Evolutionary conservation across 116 monocot genomes (phyloP).

Genomic region (Papilionanthe hybrid): DNA sequence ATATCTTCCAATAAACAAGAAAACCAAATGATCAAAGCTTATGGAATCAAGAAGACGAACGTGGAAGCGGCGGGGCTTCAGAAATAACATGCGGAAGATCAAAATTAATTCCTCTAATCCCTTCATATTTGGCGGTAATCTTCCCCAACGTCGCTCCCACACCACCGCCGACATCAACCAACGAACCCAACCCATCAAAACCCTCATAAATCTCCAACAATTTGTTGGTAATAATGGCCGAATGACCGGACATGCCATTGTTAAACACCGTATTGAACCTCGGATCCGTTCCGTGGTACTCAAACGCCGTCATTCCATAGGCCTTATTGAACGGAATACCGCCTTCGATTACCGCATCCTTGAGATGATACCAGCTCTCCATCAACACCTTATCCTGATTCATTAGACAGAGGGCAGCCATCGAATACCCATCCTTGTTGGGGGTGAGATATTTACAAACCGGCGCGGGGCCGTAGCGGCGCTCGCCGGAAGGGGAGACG

Average conservation of each 20-base stretch:
- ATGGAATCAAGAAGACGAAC: too few relatives aligned
- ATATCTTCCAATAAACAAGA: too few relatives aligned
- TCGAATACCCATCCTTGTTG: not conserved
- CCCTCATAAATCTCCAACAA: constrained; percentile 47
- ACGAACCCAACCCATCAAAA: constrained; percentile 32
- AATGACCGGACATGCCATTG: constrained; percentile 48
- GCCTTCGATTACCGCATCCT: constrained; percentile 60
- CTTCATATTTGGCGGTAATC: constrained; percentile 34
- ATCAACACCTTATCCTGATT: constrained; percentile 40
- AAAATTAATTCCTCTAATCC: constrained; percentile 57
- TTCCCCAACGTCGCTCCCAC: constrained; percentile 38
- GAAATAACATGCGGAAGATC: constrained; percentile 59
- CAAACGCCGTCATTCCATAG: too few relatives aligned
- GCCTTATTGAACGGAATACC: constrained; percentile 25
- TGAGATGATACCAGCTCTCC: constrained; percentile 49
- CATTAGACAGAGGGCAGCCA: constrained; percentile 11
- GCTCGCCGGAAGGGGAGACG: not conserved
- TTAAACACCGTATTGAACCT: too few relatives aligned
- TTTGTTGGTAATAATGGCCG: constrained; percentile 39
- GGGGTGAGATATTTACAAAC: not conserved
- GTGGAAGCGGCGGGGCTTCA: constrained; percentile 35
- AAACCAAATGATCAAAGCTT: too few relatives aligned
- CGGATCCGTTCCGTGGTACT: too few relatives aligned
- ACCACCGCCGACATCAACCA: constrained; percentile 74
- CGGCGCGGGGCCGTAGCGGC: constrained; percentile 1